Base-by-base conservation (phyloP, 805 yeast genomes). In the Starmerella roubikii region DNA sequence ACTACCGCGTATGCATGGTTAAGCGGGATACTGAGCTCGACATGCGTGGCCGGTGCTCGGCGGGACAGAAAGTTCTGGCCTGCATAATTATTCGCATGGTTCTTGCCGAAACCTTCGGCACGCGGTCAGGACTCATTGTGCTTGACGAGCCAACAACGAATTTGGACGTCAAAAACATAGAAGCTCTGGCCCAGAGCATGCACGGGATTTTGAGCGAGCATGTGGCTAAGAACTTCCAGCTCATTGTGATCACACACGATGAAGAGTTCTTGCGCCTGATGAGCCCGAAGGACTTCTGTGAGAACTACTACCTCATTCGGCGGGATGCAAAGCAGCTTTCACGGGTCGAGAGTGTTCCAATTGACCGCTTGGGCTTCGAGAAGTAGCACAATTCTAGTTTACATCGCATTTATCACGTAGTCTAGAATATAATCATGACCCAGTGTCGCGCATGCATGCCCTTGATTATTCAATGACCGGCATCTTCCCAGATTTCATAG, bases 81-180 rank as follows among this genome's bases (percentile, higher is more conserved):
- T 78, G 93, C 29, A 86, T 91, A 34, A 75, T 91, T 24, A 88
- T 91, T 40, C 67, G 99, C 39, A 61, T 91, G 40, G 95, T 96
- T 0, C 64, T 91, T 34, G 91, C 97, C 1, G 97, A 91, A 58
- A 83, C 96, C 53, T 88, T 91, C 64, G 97, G 98, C 7, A 69
- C 76, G 1, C 83, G 81, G 54, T 88, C 95, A 63, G 98, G 98
- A 35, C 80, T 91, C 59, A 83, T 91, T 50, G 94, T 97, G 0
- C 66, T 91, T 29, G 99, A 91, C 60, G 99, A 91, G 60, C 99
- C 99, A 8, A 91, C 99, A 0, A 91, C 98, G 0, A 91, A 91
- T 53, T 65, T 91, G 41, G 99, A 91, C 59, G 74, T 71, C 35
- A 94, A 81, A 42, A 91, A 91, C 53, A 75, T 86, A 37, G 93